Evolutionary conservation across 1,284 basidiomycete species (phyloP), one percentile per base, ranked within the genome.

Genomic region (Microbotryum violaceum): DNA sequence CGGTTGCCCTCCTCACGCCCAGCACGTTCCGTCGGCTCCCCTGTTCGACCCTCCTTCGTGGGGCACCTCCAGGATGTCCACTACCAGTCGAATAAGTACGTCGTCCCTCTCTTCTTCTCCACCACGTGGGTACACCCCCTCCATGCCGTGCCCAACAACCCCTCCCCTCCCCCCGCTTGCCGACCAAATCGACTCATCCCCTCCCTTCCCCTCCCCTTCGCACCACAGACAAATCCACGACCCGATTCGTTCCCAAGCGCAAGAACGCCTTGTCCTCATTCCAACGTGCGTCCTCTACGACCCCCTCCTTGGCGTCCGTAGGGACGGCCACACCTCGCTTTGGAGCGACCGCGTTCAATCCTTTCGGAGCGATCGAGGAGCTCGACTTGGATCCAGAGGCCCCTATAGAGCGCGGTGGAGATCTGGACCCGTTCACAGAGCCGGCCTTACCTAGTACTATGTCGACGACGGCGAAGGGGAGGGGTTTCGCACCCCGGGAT

Each of bases 191-290:
- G 18, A 31, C 52, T 44, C 3, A 33, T 21, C 12, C 18, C 14
- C 52, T 23, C 12, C 29, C 29, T 20, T 31, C 33, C 1, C 14
- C 7, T 20, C 2, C n/a, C 31, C 8, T 31, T 31, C 31, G 31
- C 31, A 31, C 31, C 31, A 10, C 60, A 65, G 63, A 63, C 62
- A 66, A 66, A 47, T 49, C 49, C 72, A 91, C 92, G 1, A 80
- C 86, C 6, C 92, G 97, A 71, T 98, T 93, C 73, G 84, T 91
- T 54, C 83, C 79, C 64, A 88, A 84, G 74, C 85, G 93, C 60
- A 96, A 93, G 78, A 49, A 37, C 27, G 25, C 29, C 53, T 50
- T 44, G 21, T 46, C 55, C 10, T 16, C 46, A 10, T 44, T 70
- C 23, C 73, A 73, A 33, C 72, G 73, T 6, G 70, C 69, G 25